Evolutionary conservation across 192 early-diverging fungal species (phyloP), one percentile per base, ranked within the genome.

Genomic region (Kickxella alabastrina): DNA sequence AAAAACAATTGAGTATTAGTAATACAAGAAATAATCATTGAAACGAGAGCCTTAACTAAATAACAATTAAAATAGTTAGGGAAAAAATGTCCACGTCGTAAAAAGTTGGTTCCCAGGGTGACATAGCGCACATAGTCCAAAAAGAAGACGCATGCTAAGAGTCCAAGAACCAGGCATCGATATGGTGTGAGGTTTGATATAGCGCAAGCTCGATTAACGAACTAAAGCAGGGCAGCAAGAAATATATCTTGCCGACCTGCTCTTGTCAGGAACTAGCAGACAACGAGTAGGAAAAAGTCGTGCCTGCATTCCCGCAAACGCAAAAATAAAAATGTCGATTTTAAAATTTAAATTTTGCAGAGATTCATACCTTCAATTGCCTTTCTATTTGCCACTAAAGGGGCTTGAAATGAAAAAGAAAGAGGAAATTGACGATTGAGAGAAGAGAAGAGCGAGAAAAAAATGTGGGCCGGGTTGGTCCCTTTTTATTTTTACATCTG

Each of bases 141-240:
- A 32, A 12, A 32, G 31, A 32, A 42, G 40, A 29, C 31, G 22
- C 22, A 15, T 38, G n/a, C 26, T 37, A 41, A 34, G 21, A 40
- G 49, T 65, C 54, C 62, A 65, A 65, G 52, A 65, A 65, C 62
- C 62, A 65, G 62, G 62, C 62, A 65, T 57, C 57, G 62, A 54
- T 49, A 50, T 65, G 51, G 62, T 57, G 18, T 32, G 31, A 19
- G 26, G 25, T 50, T 45, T 50, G 13, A 35, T 35, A 50, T 50
- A 43, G 61, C 61, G 61, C 48, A 27, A 45, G 61, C 29, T 63
- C 61, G 61, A 63, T 29, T 38, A 53, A 63, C 59, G 52, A 47
- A 40, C 38, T 18, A 23, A 14, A 21, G 18, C 12, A 7, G 24
- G 26, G 19, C 28, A 28, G 29, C 32, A 25, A 28, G 13, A 7